These are phyloP conservation scores for Tulasnella sp. DNA, from an alignment of 768 basidiomycete species.

Conservation along the genomic window DNA sequence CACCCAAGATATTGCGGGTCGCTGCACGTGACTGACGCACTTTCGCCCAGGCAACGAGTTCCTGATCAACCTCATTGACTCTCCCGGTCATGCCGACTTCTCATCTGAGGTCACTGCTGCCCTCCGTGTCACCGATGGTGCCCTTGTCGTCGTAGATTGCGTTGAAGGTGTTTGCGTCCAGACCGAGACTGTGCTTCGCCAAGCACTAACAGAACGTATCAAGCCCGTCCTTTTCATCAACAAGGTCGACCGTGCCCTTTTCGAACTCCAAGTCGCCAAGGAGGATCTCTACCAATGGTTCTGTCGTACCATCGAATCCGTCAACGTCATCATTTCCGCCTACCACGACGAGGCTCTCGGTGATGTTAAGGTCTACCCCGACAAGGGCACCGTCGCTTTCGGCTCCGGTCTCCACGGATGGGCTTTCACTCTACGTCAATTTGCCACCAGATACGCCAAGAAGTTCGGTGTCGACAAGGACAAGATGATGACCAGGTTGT, in stretches of 20 bases:
- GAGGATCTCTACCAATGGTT: slow-evolving; percentile 98
- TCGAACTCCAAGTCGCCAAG: slow-evolving; percentile 96
- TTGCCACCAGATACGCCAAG: slow-evolving; percentile 90
- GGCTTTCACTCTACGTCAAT: slow-evolving; percentile 98
- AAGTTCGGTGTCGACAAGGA: slow-evolving; percentile 99
- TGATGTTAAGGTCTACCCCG: slow-evolving; percentile 98
- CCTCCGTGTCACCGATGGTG: slow-evolving; percentile 99
- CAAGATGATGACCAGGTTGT: slow-evolving; percentile 96
- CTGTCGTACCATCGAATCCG: slow-evolving; percentile 93
- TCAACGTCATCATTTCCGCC: slow-evolving; percentile 98
- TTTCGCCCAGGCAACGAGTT: slow-evolving; percentile 73
- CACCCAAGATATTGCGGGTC: slow-evolving; percentile 23
- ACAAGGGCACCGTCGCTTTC: slow-evolving; percentile 97
- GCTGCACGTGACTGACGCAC: slow-evolving; percentile 19
- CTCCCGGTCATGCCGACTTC: slow-evolving; percentile 99
- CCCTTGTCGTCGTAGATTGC: slow-evolving; percentile 98
- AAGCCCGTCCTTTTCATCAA: slow-evolving; percentile 99
- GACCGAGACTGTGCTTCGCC: slow-evolving; percentile 98
- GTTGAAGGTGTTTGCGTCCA: slow-evolving; percentile 99
- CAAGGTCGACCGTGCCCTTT: slow-evolving; percentile 99
- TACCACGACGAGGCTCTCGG: slow-evolving; percentile 92
- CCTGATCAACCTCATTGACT: slow-evolving; percentile 99
- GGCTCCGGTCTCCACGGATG: slow-evolving; percentile 99
- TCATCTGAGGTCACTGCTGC: slow-evolving; percentile 99
- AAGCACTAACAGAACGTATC: slow-evolving; percentile 96